phyloP scores from a whole-genome alignment of 2,329 filamentous ascomycete species.

The Pyrenochaeta sp. region DNA sequence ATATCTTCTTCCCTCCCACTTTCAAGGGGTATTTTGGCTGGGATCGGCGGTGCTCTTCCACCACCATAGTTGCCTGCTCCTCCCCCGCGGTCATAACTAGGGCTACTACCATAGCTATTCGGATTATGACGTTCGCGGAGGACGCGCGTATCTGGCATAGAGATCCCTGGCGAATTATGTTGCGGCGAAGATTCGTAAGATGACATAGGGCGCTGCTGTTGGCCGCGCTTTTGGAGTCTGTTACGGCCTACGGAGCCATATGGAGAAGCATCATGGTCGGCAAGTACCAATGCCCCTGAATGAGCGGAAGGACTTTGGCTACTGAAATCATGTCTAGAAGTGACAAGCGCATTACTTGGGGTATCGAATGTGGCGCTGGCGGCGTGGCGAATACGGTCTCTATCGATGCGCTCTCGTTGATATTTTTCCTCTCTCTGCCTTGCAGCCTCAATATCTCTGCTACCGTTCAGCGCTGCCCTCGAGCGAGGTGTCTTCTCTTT shows the following conservation, averaged over 20 bases:
- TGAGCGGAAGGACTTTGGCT: conserved; percentile 23
- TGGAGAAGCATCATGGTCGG: conserved; percentile 24
- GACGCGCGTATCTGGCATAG: conserved; percentile 29
- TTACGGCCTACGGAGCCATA: conserved; percentile 31
- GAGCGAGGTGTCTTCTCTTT: conserved; percentile 53
- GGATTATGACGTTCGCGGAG: conserved; percentile 49
- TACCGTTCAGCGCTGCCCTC: conserved; percentile 61
- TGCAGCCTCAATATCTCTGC: conserved; percentile 53
- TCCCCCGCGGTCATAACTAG: conserved; percentile 30
- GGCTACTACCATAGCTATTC: conserved; percentile 41
- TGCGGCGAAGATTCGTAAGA: conserved; percentile 17
- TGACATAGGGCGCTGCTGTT: conserved; percentile 25
- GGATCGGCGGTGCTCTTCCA: conserved; percentile 65
- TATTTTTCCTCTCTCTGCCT: conserved; percentile 43
- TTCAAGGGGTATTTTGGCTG: conserved; percentile 72
- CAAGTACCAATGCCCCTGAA: conserved; percentile 33
- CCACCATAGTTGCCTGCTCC: neutral
- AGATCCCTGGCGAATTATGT: conserved; percentile 23
- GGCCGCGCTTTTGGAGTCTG: conserved; percentile 40
- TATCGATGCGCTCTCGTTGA: conserved; percentile 41
- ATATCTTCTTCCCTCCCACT: conserved; percentile 52
- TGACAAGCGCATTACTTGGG: conserved; percentile 41
- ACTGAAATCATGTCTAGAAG: conserved; percentile 36
- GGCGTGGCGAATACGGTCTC: conserved; percentile 43
- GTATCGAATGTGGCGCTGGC: conserved; percentile 36